Evolutionary conservation across 371 early-diverging fungal genomes (phyloP).

Genomic region (Aphelidium insulamus): DNA sequence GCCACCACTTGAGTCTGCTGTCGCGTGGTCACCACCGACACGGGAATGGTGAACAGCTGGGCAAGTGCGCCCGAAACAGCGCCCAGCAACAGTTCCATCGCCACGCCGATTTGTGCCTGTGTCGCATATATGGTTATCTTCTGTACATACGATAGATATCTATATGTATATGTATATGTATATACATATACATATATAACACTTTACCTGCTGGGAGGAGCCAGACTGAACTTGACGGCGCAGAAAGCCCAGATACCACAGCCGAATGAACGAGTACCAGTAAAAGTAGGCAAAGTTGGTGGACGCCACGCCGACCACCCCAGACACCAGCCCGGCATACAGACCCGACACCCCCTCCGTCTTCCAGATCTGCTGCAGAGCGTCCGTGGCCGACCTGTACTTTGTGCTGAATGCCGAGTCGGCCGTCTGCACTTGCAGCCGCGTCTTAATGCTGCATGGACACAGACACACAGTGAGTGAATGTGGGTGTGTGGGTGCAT

Average conservation of each 20-base stretch:
- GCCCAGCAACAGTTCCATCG: conserved; percentile 63
- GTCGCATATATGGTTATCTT: conserved; percentile 7
- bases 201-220: too few relatives aligned
- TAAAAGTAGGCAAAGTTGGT: conserved; percentile 89
- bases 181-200: neutral
- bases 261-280: conserved; percentile 60
- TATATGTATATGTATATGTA: conserved; percentile 7
- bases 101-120: conserved; percentile 25
- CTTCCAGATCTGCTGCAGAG: conserved; percentile 49
- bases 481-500: neutral
- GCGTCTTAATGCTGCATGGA: conserved; percentile 68
- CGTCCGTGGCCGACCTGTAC: conserved; percentile 49
- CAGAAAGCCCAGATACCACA: conserved; percentile 4
- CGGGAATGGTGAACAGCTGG: conserved; percentile 75
- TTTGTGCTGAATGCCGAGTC: conserved; percentile 9
- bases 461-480: neutral
- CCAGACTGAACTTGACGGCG: conserved; percentile 5
- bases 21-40: conserved; percentile 64
- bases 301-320: conserved; percentile 62
- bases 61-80: conserved; percentile 76
- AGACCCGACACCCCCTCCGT: conserved; percentile 74
- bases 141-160: too few relatives aligned
- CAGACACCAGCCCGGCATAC: conserved; percentile 73
- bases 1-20: conserved; percentile 33
- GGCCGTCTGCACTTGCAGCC: conserved; percentile 59